Base-by-base conservation (phyloP, 805 yeast genomes). In the Kuraishia borneana region DNA sequence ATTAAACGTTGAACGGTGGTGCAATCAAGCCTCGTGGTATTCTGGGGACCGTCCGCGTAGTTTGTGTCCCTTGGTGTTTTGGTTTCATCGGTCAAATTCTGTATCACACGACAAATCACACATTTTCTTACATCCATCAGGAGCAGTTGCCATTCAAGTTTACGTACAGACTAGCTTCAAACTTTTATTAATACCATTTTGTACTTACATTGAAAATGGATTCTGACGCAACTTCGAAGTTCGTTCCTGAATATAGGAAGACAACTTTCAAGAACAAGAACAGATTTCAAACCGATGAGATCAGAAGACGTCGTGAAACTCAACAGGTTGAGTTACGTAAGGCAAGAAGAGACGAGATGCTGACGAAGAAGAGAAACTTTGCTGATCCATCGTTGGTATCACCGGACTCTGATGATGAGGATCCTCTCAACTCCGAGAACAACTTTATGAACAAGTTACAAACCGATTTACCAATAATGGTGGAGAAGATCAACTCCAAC, bases 171-270 rank as follows among this genome's bases (percentile, higher is more conserved):
- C 13, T 28, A 13, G n/a, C 10, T 21, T 21, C 23, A 7, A 3
- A 31, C 23, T 32, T 21, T 18, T 36, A 3, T 27, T n/a, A 17
- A 32, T 22, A 30, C 21, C 17, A 35, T 25, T 17, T 34, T 17
- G 17, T 19, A 26, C 29, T n/a, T 20, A 18, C 23, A 21, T 8
- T 8, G 21, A 17, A 25, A 21, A 83, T 83, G 94, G 88, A 81
- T 50, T 63, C 79, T 32, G 87, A 80, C 44, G 64, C 87, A 27
- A 72, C 89, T 28, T 68, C 68, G 47, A 81, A 88, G 62, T 89
- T 84, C 60, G 83, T 92, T 40, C 98, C 98, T 31, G 97, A 92
- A 60, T 89, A 89, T 60, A 87, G 98, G 61, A 84, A 96, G 60
- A 87, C 96, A 28, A 84, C 81, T 54, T 92, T 83, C 68, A 92